Conservation (phyloP, 257 asterid species). For the Fraxinus americana region DNA sequence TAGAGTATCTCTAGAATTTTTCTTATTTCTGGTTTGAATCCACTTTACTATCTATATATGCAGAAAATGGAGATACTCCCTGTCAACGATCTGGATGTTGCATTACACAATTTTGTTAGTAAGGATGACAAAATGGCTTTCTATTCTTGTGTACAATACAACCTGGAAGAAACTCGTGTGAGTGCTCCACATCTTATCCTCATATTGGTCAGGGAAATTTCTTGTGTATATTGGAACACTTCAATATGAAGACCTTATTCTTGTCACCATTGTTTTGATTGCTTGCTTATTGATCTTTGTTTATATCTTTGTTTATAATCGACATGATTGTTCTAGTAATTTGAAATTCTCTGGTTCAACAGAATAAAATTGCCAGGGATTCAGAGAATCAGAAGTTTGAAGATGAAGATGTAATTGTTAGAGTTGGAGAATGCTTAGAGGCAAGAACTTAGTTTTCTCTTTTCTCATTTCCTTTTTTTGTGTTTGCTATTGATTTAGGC, state of each 20-base stretch:
- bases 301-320: not conserved
- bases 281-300: conserved; percentile 7
- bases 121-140: conserved; percentile 97
- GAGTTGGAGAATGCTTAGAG: conserved; percentile 97
- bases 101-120: conserved; percentile 87
- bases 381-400: conserved; percentile 61
- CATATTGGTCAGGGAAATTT: conserved; percentile 3
- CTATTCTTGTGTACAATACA: conserved; percentile 83
- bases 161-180: conserved; percentile 96
- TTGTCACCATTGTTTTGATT: conserved; percentile 7
- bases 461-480: conserved; percentile 24
- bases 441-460: conserved; percentile 44
- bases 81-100: conserved; percentile 92
- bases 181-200: conserved; percentile 32
- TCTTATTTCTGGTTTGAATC: conserved; percentile 16
- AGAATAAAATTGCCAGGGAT: conserved; percentile 74
- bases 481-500: conserved; percentile 18
- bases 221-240: not conserved
- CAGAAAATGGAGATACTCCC: conserved; percentile 99
- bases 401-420: conserved; percentile 79
- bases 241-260: conserved; percentile 5
- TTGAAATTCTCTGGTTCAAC: conserved; percentile 34
- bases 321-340: conserved; percentile 20
- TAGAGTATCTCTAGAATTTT: conserved; percentile 15
- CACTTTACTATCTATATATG: conserved; percentile 21